These are phyloP conservation scores for Fagopyrum homotropicum DNA, from an alignment of 148 eudicot species.

Conservation along the genomic window DNA sequence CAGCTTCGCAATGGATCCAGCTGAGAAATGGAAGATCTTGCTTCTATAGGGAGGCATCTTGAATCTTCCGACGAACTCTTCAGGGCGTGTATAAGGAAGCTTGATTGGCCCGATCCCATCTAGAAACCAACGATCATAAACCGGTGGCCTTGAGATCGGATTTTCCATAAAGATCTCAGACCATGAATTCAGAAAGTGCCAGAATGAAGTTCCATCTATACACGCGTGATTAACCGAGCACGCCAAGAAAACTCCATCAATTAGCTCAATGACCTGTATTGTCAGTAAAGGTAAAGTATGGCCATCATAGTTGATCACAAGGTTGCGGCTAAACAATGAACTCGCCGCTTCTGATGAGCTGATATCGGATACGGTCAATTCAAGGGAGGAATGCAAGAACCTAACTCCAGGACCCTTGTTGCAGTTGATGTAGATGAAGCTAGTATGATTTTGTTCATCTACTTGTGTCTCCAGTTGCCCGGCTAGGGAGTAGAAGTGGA, in stretches of 20 bases:
- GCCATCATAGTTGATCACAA: slow-evolving; percentile 10
- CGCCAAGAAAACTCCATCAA: slow-evolving; percentile 3
- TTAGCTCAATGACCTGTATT: neutral
- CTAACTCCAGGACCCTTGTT: slow-evolving; percentile 1
- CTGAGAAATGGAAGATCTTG: slow-evolving; percentile 21
- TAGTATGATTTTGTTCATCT: neutral
- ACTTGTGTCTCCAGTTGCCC: neutral
- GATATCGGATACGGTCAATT: neutral
- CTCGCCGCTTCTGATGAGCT: neutral
- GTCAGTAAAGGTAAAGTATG: slow-evolving; percentile 2
- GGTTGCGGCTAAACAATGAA: slow-evolving; percentile 3
- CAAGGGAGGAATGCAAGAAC: neutral
- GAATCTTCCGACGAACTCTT: slow-evolving; percentile 13
- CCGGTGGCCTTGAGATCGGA: slow-evolving; percentile 11
- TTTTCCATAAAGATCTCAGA: slow-evolving; percentile 11
- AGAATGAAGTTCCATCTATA: slow-evolving; percentile 13
- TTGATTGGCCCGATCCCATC: slow-evolving; percentile 6
- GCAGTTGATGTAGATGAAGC: neutral
- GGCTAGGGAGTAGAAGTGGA: slow-evolving; percentile 1
- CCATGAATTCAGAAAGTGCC: slow-evolving; percentile 18
- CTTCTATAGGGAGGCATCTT: neutral
- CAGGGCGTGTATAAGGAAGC: slow-evolving; percentile 18
- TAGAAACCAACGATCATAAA: slow-evolving; percentile 8
- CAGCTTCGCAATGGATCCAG: slow-evolving; percentile 10
- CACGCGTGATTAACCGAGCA: neutral